Percentiles rank a stretch among this genome's conserved stretches.
phyloP scores from a whole-genome alignment of 805 yeast genomes.

The Brettanomyces bruxellensis region DNA sequence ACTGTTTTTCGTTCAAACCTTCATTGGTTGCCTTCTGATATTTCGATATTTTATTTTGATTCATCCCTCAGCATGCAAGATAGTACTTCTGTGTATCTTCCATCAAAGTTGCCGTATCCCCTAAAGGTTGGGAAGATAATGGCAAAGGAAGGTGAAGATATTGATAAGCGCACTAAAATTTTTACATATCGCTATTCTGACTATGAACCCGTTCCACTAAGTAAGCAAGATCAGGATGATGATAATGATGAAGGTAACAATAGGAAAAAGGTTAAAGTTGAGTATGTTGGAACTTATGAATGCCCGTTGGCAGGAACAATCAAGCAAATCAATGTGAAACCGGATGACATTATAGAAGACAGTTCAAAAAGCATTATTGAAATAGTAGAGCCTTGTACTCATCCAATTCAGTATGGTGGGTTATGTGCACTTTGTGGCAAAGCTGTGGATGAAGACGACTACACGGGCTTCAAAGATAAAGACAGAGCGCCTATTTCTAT shows the following conservation, averaged over 20 bases:
- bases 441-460: constrained; percentile 65
- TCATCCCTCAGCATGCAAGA: constrained; percentile 15
- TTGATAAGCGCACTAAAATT: constrained; percentile 44
- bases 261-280: constrained; percentile 39
- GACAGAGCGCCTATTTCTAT: constrained; percentile 79
- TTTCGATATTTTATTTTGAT: neutral
- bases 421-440: constrained; percentile 90
- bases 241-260: neutral
- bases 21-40: no score
- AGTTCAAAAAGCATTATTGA: constrained; percentile 36
- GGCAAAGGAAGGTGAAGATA: constrained; percentile 33
- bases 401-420: constrained; percentile 90
- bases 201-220: constrained; percentile 45
- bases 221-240: constrained; percentile 28
- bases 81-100: constrained; percentile 43
- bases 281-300: constrained; percentile 69
- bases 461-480: constrained; percentile 55
- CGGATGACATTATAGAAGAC: constrained; percentile 55
- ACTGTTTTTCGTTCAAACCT: no score
- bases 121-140: constrained; percentile 48
- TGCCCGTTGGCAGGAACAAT: constrained; percentile 74
- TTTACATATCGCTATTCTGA: constrained; percentile 62
- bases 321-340: constrained; percentile 36
- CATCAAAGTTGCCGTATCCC: constrained; percentile 61
- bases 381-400: constrained; percentile 78